These are phyloP conservation scores for Pythium utonaiense DNA, from an alignment of 352 stramenopile species.

Conservation along the genomic window DNA sequence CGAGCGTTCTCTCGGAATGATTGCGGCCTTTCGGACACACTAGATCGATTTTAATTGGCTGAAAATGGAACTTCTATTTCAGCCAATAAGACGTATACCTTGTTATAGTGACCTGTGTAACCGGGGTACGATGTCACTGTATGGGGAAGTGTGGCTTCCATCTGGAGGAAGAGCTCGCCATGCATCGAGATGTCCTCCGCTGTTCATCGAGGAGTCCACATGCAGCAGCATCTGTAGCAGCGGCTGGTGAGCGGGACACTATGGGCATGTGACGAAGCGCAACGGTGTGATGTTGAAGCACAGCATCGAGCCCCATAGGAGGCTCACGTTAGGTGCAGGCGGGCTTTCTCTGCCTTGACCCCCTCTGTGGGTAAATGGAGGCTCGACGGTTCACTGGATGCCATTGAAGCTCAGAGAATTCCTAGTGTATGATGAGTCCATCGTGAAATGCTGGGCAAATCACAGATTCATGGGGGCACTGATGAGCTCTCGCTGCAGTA, in stretches of 20 bases:
- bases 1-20: conserved; percentile 6
- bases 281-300: not conserved
- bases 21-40: conserved; percentile 2
- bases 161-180: too few relatives aligned
- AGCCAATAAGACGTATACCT: too few relatives aligned
- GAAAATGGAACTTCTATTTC: not conserved
- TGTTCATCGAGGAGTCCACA: not conserved
- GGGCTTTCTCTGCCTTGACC: too few relatives aligned
- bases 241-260: not conserved
- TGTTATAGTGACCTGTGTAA: not conserved
- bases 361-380: too few relatives aligned
- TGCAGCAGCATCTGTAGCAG: not conserved
- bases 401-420: too few relatives aligned
- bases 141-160: too few relatives aligned
- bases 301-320: not conserved
- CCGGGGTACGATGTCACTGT: not conserved
- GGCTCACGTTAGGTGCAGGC: too few relatives aligned
- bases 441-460: too few relatives aligned
- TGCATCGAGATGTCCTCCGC: not conserved
- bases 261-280: not conserved
- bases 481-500: too few relatives aligned
- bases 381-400: too few relatives aligned
- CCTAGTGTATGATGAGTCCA: too few relatives aligned
- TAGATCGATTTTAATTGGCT: not conserved
- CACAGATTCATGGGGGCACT: too few relatives aligned